phyloP scores from a whole-genome alignment of 306 rosid genomes.

The Lablab purpureus region DNA sequence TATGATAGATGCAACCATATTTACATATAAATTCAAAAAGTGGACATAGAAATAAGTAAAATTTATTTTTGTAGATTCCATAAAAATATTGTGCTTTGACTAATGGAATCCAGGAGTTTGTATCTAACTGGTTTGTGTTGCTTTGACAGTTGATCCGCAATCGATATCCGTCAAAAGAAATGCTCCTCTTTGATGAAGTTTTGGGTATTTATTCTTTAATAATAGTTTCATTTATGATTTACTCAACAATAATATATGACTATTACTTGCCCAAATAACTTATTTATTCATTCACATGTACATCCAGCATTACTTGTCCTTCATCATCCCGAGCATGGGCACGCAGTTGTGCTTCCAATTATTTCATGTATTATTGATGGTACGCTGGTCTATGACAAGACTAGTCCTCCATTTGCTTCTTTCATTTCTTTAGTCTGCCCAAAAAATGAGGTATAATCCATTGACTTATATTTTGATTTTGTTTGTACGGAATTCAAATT shows the following conservation, averaged over 20 bases:
- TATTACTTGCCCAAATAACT: conserved; percentile 39
- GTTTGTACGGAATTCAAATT: conserved; percentile 15
- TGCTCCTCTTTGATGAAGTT: conserved; percentile 85
- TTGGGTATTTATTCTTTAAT: conserved; percentile 64
- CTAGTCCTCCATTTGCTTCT: conserved; percentile 79
- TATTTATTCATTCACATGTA: conserved; percentile 38
- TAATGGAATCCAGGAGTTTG: conserved; percentile 12
- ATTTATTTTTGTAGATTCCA: not conserved
- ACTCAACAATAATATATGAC: conserved; percentile 17
- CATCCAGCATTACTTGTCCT: conserved; percentile 83
- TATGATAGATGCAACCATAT: conserved; percentile 41
- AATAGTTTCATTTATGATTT: conserved; percentile 38
- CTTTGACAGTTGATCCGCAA: conserved; percentile 78
- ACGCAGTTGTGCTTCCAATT: conserved; percentile 84
- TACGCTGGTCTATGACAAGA: conserved; percentile 71
- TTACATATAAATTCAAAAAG: conserved; percentile 11
- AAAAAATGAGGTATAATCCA: conserved; percentile 67
- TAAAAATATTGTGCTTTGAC: conserved; percentile 5
- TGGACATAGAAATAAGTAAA: conserved; percentile 7
- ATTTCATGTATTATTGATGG: conserved; percentile 88
- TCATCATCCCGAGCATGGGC: conserved; percentile 95
- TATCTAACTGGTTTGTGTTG: conserved; percentile 40
- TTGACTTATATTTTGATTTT: conserved; percentile 21
- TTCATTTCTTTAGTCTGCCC: conserved; percentile 91
- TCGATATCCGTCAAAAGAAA: conserved; percentile 70